These are phyloP conservation scores for Paecilomyces sp. DNA, from an alignment of 2,329 filamentous ascomycete species.

Conservation along the genomic window DNA sequence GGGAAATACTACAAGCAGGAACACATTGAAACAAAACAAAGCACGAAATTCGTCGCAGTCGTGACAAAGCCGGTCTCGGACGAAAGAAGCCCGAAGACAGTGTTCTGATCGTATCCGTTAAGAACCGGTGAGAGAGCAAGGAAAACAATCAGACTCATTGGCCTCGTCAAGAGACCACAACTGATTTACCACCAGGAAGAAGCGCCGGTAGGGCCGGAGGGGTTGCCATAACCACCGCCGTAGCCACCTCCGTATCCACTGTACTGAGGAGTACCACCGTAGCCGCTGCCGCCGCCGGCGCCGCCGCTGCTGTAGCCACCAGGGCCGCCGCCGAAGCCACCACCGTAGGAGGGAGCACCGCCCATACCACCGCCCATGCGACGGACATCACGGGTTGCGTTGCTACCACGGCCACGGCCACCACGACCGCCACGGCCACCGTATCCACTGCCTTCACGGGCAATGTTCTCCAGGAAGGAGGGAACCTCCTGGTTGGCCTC, in stretches of 20 bases:
- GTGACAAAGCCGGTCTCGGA: constrained; percentile 38
- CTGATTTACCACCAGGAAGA: constrained; percentile 46
- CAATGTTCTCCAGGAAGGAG: constrained; percentile 90
- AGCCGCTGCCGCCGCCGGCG: constrained; percentile 13
- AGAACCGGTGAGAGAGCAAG: constrained; percentile 23
- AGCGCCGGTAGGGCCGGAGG: constrained; percentile 42
- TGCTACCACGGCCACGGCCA: constrained; percentile 57
- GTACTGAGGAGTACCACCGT: constrained; percentile 23
- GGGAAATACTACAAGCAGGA: constrained; percentile 11
- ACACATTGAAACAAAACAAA: constrained; percentile 18
- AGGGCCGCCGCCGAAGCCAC: constrained; percentile 15
- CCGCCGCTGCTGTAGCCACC: constrained; percentile 18
- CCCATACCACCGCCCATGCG: constrained; percentile 50
- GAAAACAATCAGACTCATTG: constrained; percentile 31
- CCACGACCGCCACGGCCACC: constrained; percentile 69
- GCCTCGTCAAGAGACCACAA: constrained; percentile 34
- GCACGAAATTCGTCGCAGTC: constrained; percentile 34
- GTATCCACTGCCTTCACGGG: constrained; percentile 79
- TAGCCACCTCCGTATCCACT: constrained; percentile 20
- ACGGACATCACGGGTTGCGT: constrained; percentile 82
- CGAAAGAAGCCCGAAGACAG: constrained; percentile 24
- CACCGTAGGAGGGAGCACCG: constrained; percentile 24
- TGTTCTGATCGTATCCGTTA: constrained; percentile 34
- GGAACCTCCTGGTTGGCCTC: constrained; percentile 98
- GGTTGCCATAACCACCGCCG: constrained; percentile 41